Percentiles rank a stretch among this genome's conserved stretches.
Evolutionary conservation across 805 yeast species (phyloP).

Genomic region (Blastobotrys chiropterorum): DNA sequence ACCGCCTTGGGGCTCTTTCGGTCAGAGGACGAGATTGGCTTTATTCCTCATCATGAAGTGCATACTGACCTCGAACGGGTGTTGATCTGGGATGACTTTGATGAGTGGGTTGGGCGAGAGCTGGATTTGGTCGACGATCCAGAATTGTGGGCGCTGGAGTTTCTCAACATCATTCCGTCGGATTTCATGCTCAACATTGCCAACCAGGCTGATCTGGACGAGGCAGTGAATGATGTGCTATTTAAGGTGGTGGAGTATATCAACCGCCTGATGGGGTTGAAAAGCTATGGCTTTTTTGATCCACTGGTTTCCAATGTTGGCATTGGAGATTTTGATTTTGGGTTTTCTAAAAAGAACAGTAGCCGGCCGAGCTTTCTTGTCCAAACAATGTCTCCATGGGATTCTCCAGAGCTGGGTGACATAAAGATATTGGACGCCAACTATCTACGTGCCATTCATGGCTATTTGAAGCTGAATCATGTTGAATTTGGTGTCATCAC

Average conservation of each 20-base stretch:
- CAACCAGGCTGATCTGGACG: background rate
- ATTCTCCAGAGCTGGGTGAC: background rate
- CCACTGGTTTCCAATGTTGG: background rate
- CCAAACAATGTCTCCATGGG: background rate
- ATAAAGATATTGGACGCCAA: background rate
- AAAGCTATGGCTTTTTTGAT: background rate
- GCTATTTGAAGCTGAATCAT: conserved; percentile 1
- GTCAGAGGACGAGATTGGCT: background rate
- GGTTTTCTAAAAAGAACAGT: background rate
- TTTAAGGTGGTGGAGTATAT: background rate
- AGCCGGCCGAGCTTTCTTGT: background rate
- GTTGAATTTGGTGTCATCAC: conserved; percentile 2
- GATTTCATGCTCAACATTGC: background rate
- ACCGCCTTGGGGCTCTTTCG: background rate
- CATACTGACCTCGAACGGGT: background rate
- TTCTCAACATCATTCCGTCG: background rate
- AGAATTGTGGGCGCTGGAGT: background rate
- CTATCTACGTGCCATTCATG: background rate
- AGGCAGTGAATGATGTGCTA: background rate
- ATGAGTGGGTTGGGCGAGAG: background rate
- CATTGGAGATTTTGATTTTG: conserved; percentile 1
- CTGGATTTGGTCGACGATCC: background rate
- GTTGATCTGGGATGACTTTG: background rate
- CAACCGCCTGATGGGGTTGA: background rate
- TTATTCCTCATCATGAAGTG: background rate